phyloP scores from a whole-genome alignment of 1,284 basidiomycete species.

The Ceratobasidium sp. region DNA sequence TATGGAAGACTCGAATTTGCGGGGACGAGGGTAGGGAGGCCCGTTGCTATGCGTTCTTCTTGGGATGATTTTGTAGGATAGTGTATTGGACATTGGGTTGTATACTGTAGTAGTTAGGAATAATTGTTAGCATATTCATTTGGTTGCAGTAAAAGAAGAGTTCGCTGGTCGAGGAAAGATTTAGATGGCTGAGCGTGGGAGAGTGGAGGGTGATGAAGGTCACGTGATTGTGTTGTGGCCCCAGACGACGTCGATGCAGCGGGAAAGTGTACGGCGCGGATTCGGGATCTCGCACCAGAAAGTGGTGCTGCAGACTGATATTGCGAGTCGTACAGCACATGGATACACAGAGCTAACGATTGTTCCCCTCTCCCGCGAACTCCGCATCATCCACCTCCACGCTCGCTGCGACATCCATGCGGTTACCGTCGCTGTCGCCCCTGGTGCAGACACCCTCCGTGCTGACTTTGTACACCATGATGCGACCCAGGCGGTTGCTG shows the following conservation, averaged over 20 bases:
- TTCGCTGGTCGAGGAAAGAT: no score
- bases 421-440: constrained; percentile 70
- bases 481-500: constrained; percentile 76
- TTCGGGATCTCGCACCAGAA: constrained; percentile 77
- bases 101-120: background rate
- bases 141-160: no score
- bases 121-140: no score
- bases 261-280: constrained; percentile 43
- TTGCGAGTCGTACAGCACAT: constrained; percentile 36
- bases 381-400: constrained; percentile 86
- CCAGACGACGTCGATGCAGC: constrained; percentile 41
- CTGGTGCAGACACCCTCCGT: constrained; percentile 62
- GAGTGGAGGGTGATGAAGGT: no score
- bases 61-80: constrained; percentile 19
- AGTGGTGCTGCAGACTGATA: constrained; percentile 88
- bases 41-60: background rate
- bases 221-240: no score
- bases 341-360: constrained; percentile 94
- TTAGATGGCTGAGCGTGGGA: no score
- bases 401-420: constrained; percentile 82
- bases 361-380: constrained; percentile 78
- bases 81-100: background rate
- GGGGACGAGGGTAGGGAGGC: constrained; percentile 6
- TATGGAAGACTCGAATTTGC: constrained; percentile 38
- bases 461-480: constrained; percentile 83